phyloP scores from a whole-genome alignment of 108 stramenopile genomes.

The Fistulifera pelliculosa region DNA sequence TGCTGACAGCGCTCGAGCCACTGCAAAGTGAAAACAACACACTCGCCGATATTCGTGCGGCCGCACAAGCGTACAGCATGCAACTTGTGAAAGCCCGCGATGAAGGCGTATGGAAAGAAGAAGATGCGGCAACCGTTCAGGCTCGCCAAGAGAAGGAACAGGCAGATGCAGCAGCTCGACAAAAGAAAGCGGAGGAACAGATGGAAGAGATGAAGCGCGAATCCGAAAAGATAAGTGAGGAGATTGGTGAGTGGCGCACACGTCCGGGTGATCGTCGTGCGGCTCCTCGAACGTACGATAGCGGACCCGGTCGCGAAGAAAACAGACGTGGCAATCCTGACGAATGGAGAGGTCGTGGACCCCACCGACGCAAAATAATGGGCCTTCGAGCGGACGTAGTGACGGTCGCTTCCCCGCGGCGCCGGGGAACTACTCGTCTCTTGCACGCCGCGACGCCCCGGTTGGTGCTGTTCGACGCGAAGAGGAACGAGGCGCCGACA shows the following conservation, averaged over 20 bases:
- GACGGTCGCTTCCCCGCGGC: background rate
- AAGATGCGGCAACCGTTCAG: slow-evolving; percentile 48
- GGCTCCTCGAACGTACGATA: background rate
- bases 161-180: slow-evolving; percentile 44
- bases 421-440: background rate
- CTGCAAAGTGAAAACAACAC: slow-evolving; percentile 52
- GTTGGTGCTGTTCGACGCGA: no score
- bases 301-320: no score
- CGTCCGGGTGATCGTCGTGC: slow-evolving; percentile 9
- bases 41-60: slow-evolving; percentile 72
- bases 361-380: background rate
- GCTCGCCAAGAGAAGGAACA: slow-evolving; percentile 62
- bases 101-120: slow-evolving; percentile 81
- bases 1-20: slow-evolving; percentile 43
- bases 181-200: slow-evolving; percentile 54
- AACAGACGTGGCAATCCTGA: background rate
- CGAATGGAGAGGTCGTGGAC: background rate
- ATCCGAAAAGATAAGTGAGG: slow-evolving; percentile 48
- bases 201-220: slow-evolving; percentile 65
- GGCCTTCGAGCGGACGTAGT: background rate
- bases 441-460: no score
- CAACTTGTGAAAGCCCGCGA: slow-evolving; percentile 72
- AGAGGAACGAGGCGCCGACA: background rate
- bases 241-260: slow-evolving; percentile 32
- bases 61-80: slow-evolving; percentile 62